phyloP scores from a whole-genome alignment of 2,329 filamentous ascomycete species.

The Dothideomycetes sp. region DNA sequence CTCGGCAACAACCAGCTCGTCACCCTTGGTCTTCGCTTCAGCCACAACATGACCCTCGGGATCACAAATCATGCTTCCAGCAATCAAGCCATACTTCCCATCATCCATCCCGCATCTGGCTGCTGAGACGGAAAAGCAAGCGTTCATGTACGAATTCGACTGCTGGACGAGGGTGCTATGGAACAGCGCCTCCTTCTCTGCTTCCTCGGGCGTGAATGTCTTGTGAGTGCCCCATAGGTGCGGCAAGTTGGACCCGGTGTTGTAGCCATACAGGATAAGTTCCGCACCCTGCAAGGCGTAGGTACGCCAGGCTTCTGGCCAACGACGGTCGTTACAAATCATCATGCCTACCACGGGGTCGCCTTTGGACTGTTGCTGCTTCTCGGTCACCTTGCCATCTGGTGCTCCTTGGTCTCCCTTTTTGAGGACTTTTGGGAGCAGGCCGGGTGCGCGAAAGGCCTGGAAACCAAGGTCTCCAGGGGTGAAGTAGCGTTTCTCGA shows the following conservation, averaged over 20 bases:
- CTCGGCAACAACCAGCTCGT: constrained; percentile 42
- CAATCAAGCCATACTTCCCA: constrained; percentile 39
- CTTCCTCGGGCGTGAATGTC: constrained; percentile 32
- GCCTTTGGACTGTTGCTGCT: constrained; percentile 21
- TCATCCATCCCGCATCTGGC: constrained; percentile 42
- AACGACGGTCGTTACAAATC: constrained; percentile 45
- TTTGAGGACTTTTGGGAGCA: constrained; percentile 25
- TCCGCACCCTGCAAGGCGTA: constrained; percentile 42
- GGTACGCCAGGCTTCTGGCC: constrained; percentile 42
- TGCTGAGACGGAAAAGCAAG: constrained; percentile 38
- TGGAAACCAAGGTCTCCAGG: constrained; percentile 43
- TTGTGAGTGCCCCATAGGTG: constrained; percentile 33
- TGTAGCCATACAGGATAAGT: constrained; percentile 39
- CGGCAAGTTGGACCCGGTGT: constrained; percentile 37
- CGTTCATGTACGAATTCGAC: constrained; percentile 42
- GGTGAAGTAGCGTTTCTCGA: constrained; percentile 46
- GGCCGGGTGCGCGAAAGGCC: constrained; percentile 40
- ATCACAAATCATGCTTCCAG: constrained; percentile 36
- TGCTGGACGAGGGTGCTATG: constrained; percentile 43
- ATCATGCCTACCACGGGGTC: constrained; percentile 45
- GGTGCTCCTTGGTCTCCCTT: not conserved
- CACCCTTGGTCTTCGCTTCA: constrained; percentile 35
- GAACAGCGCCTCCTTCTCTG: constrained; percentile 38
- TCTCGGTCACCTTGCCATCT: not conserved
- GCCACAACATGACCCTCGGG: constrained; percentile 41